Percentiles rank a stretch among this genome's conserved stretches.
These are phyloP conservation scores for Claviceps purpurea DNA, from an alignment of 2,329 filamentous ascomycete species.

Conservation along the genomic window DNA sequence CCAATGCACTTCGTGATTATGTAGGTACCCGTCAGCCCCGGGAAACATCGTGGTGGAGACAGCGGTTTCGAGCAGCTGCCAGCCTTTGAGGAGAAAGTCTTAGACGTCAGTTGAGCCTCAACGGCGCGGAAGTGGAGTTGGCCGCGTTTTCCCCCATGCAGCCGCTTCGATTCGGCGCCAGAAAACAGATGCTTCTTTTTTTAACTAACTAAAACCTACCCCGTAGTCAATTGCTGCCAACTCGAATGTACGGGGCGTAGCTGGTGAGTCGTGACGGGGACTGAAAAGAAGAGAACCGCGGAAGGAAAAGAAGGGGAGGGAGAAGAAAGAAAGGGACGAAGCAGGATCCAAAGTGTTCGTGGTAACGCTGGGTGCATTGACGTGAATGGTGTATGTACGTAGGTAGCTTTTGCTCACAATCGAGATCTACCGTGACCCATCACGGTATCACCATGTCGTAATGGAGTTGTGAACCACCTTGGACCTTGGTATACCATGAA, in stretches of 20 bases:
- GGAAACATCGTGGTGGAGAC: too few relatives aligned
- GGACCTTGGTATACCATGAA: neutral
- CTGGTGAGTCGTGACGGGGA: too few relatives aligned
- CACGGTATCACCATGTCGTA: neutral
- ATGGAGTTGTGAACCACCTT: neutral
- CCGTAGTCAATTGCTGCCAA: too few relatives aligned
- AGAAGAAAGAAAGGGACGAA: neutral
- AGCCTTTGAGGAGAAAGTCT: neutral
- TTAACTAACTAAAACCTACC: too few relatives aligned
- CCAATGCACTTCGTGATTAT: too few relatives aligned
- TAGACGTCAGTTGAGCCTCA: slow-evolving; percentile 4
- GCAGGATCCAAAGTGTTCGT: neutral
- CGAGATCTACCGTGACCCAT: neutral
- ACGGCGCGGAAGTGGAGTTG: neutral
- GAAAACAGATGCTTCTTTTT: neutral
- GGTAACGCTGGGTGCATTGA: neutral
- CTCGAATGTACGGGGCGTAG: too few relatives aligned
- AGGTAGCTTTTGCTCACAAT: too few relatives aligned
- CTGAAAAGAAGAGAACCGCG: too few relatives aligned
- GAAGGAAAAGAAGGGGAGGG: neutral
- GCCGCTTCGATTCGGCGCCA: slow-evolving; percentile 1
- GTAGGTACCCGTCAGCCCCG: too few relatives aligned
- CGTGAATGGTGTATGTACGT: neutral
- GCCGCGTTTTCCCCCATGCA: neutral
- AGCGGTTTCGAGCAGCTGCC: too few relatives aligned